Percentiles rank a stretch among this genome's conserved stretches.
phyloP scores from a whole-genome alignment of 352 stramenopile genomes.

The Phytophthora gonapodyides region DNA sequence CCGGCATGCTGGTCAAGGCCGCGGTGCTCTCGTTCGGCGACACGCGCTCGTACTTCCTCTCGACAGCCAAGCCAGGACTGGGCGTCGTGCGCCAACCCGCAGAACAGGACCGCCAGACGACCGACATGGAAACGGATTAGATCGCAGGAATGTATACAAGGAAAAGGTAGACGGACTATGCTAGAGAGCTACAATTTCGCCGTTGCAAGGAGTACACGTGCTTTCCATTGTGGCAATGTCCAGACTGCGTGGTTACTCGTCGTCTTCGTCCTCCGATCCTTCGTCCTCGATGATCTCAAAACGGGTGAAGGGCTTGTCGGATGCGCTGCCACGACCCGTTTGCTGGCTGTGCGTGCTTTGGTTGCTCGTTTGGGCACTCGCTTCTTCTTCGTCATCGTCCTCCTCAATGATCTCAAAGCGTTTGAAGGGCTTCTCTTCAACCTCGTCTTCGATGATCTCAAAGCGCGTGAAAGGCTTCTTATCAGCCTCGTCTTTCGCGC shows the following conservation, averaged over 20 bases:
- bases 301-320: constrained; percentile 50
- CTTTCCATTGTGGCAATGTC: constrained; percentile 13
- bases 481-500: constrained; percentile 1
- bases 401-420: constrained; percentile 75
- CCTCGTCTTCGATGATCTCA: constrained; percentile 64
- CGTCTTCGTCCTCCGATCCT: constrained; percentile 37
- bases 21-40: constrained; percentile 85
- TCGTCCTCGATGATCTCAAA: constrained; percentile 71
- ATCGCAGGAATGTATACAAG: constrained; percentile 27
- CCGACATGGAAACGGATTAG: constrained; percentile 58
- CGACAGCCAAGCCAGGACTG: constrained; percentile 70
- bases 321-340: constrained; percentile 1
- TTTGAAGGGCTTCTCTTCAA: constrained; percentile 45
- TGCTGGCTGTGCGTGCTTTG: constrained; percentile 16
- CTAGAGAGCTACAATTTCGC: constrained; percentile 1
- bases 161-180: constrained; percentile 4
- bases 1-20: constrained; percentile 75
- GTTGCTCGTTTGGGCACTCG: constrained; percentile 16
- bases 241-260: constrained; percentile 25
- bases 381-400: constrained; percentile 6
- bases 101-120: constrained; percentile 39
- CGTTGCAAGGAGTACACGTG: constrained; percentile 20
- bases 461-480: constrained; percentile 64
- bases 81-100: constrained; percentile 56
- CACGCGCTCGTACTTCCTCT: constrained; percentile 86